Evolutionary conservation across 768 basidiomycete genomes (phyloP), one percentile per base, ranked within the genome.

Genomic region (Russula abietina): DNA sequence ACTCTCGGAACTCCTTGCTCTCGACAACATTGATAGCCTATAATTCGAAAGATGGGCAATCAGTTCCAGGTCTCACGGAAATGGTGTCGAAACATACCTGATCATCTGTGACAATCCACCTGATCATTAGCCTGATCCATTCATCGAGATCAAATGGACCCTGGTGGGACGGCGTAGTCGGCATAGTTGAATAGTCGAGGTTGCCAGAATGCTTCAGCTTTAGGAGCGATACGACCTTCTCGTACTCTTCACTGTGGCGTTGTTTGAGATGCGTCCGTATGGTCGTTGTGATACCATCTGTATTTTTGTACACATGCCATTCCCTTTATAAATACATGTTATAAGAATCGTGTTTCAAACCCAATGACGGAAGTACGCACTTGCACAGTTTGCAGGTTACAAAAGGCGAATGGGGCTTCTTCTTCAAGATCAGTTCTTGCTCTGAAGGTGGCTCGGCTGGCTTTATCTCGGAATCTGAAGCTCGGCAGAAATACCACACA

Each of bases 111-210:
- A 46, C 11, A 19, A 46, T 46, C 45, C 45, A 46, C 3, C 22
- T n/a, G 11, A 46, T 46, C 7, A 46, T 14, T 1, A 46, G 10
- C 6, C 6, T 4, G 24, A 16, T 14, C 45, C 45, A 46, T 5
- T 14, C 14, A 7, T 46, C 14, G 4, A 46, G 45, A 0, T 46
- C 3, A 46, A 46, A 46, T 1, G 16, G 41, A 17, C 6, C 41
- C 6, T 19, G 7, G 4, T 8, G 1, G 0, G 9, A 24, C 11
- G n/a, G n/a, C n/a, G n/a, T n/a, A n/a, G n/a, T n/a, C n/a, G n/a
- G 10, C 9, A 11, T 5, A 30, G 28, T 10, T 0, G 33, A 11
- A 3, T 12, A 11, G 33, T 46, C 43, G 9, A 45, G 1, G 0
- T 45, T 10, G 4, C 12, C 8, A 0, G 45, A 46, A 22, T 46